Evolutionary conservation across 129 eudicot genomes (phyloP).

Genomic region (Silybum marianum): DNA sequence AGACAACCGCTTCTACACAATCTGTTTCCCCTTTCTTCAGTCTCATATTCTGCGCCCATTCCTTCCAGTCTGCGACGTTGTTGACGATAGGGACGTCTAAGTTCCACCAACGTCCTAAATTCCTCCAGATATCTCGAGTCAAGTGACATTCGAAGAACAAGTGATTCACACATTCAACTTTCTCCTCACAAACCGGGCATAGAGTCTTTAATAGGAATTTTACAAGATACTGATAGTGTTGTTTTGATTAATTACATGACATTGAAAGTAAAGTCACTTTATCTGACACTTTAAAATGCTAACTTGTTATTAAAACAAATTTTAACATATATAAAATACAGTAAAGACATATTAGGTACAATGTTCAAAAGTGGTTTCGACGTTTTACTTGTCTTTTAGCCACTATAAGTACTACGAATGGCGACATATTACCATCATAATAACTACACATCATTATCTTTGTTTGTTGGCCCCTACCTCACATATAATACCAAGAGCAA

Average conservation of each 20-base stretch:
- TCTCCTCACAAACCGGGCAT: no score
- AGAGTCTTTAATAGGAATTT: no score
- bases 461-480: constrained; percentile 26
- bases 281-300: background rate
- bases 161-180: no score
- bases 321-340: background rate
- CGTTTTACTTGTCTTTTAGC: constrained; percentile 17
- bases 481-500: constrained; percentile 18
- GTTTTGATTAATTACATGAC: background rate
- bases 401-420: background rate
- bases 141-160: no score
- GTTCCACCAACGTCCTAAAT: no score
- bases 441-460: constrained; percentile 23
- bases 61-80: no score
- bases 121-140: no score
- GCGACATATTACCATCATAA: constrained; percentile 22
- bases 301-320: background rate
- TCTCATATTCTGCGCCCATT: no score
- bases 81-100: no score
- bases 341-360: background rate
- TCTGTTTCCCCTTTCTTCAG: no score
- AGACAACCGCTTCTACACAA: no score
- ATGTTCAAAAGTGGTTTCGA: constrained; percentile 10
- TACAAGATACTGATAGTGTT: background rate
- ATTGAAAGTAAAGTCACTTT: background rate